phyloP scores from a whole-genome alignment of 148 eudicot genomes.

The Camellia japonica region DNA sequence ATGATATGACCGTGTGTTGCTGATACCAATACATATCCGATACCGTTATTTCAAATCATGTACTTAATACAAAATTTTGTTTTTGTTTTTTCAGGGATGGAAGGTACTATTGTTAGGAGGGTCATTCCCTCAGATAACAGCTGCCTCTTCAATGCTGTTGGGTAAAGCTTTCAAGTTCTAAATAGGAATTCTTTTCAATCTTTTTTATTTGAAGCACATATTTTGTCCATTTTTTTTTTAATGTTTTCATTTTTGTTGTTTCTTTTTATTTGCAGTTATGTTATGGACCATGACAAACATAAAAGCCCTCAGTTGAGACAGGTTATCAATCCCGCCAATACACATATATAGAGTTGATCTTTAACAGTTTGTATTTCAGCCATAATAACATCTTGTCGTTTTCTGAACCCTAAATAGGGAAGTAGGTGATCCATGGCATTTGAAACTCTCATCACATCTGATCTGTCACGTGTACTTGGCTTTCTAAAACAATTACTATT shows the following conservation, averaged over 20 bases:
- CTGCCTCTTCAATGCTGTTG: slow-evolving; percentile 94
- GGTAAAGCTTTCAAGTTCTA: slow-evolving; percentile 41
- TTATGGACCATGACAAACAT: slow-evolving; percentile 80
- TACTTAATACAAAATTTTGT: neutral
- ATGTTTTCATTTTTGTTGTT: slow-evolving; percentile 9
- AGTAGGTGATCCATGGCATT: neutral
- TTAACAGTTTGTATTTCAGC: neutral
- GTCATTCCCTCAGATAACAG: slow-evolving; percentile 97
- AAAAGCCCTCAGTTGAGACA: slow-evolving; percentile 86
- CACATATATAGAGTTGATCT: neutral
- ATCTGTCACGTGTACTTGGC: neutral
- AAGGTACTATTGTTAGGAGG: slow-evolving; percentile 73
- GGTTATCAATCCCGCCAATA: slow-evolving; percentile 36
- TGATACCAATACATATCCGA: too few relatives aligned
- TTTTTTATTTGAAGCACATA: neutral
- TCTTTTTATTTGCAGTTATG: slow-evolving; percentile 53
- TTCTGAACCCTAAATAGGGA: neutral
- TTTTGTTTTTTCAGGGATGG: slow-evolving; percentile 46
- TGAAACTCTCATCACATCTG: neutral
- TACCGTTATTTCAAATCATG: too few relatives aligned
- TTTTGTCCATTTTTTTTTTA: neutral
- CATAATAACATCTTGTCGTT: neutral
- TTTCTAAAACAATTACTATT: neutral
- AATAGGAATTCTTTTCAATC: too few relatives aligned
- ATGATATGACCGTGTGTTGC: too few relatives aligned